Conservation (phyloP, 495 filamentous ascomycete species). For the Aspergillus ellipticus region DNA sequence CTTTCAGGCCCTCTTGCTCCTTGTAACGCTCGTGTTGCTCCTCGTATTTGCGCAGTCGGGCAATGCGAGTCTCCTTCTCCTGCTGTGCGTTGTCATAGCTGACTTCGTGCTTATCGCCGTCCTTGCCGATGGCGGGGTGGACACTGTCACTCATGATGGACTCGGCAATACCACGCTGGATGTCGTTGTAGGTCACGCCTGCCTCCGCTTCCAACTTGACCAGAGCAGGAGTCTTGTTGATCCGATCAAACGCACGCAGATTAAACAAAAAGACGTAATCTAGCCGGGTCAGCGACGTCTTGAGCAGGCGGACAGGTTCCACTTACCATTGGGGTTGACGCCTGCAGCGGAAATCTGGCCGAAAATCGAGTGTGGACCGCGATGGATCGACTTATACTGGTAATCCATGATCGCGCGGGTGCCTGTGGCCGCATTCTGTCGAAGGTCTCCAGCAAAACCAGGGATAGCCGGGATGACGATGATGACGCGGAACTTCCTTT, state of each 20-base stretch:
- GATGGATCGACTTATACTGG: conserved; percentile 92
- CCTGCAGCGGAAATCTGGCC: conserved; percentile 72
- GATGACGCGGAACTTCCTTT: conserved; percentile 86
- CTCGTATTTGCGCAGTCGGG: conserved; percentile 64
- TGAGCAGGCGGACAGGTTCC: neutral
- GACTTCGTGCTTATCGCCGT: conserved; percentile 40
- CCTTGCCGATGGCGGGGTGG: conserved; percentile 54
- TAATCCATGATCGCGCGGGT: conserved; percentile 98
- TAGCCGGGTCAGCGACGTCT: conserved; percentile 9
- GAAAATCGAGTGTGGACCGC: conserved; percentile 87
- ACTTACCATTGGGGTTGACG: conserved; percentile 61
- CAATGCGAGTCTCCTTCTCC: conserved; percentile 39
- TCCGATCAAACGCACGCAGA: conserved; percentile 80
- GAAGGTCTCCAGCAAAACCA: conserved; percentile 87
- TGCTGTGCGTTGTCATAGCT: conserved; percentile 33
- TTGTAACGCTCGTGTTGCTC: conserved; percentile 43
- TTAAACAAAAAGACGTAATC: conserved; percentile 91
- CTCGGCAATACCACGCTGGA: conserved; percentile 80
- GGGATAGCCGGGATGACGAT: conserved; percentile 86
- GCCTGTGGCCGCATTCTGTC: conserved; percentile 75
- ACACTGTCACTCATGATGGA: conserved; percentile 78
- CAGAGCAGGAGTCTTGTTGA: conserved; percentile 73
- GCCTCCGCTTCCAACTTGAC: conserved; percentile 69
- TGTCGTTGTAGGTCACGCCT: conserved; percentile 76
- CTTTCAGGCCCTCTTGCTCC: conserved; percentile 33